These are phyloP conservation scores for Nicotiana tomentosiformis DNA, from an alignment of 257 asterid species.

Conservation along the genomic window DNA sequence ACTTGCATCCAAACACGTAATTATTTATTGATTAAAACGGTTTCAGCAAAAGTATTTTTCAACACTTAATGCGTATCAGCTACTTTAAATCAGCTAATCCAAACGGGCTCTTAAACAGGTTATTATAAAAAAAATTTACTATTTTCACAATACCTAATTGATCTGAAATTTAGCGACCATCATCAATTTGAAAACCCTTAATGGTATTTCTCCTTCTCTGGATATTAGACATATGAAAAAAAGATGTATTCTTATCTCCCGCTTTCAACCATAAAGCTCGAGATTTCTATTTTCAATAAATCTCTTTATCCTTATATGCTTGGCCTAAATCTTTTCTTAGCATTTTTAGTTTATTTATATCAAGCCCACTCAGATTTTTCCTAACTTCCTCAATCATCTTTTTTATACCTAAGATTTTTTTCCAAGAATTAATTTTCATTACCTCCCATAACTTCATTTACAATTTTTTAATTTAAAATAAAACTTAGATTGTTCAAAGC, in stretches of 20 bases:
- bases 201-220: not conserved
- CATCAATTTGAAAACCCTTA: too few species aligned
- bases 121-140: too few species aligned
- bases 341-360: not conserved
- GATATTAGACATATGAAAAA: not conserved
- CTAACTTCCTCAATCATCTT: not conserved
- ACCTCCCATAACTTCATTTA: not conserved
- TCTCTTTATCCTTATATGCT: not conserved
- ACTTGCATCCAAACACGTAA: too few species aligned
- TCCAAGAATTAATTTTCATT: not conserved
- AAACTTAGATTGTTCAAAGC: not conserved
- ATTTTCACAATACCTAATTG: too few species aligned
- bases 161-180: too few species aligned
- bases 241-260: not conserved
- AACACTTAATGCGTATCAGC: too few species aligned
- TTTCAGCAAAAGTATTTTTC: too few species aligned
- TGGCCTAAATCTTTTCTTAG: not conserved
- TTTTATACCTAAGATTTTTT: too few species aligned
- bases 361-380: not conserved
- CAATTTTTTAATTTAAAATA: too few species aligned
- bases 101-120: too few species aligned
- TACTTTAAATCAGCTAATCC: too few species aligned
- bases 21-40: too few species aligned
- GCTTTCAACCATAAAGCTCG: not conserved
- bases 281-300: not conserved